Base-by-base conservation (phyloP, 73 alveolate genomes). In the Paramecium bursaria region DNA sequence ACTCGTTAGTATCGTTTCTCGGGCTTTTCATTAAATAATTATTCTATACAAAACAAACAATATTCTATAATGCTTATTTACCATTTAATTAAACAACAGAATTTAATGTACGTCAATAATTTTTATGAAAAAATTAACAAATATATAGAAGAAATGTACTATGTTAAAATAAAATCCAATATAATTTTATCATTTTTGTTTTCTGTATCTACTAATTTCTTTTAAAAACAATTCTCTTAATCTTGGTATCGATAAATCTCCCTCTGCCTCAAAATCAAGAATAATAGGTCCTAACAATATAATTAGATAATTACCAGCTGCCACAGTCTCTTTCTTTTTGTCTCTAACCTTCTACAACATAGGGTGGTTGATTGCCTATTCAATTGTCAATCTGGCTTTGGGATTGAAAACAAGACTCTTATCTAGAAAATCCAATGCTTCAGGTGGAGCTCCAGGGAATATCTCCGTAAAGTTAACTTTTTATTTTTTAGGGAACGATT, bases 341-440 rank as follows among this genome's bases (percentile, higher is more conserved):
- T 49, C 76, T 26, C 93, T 79, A 22, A 86, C 88, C 29, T 48
- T 44, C 35, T 61, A 23, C n/a, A 87, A 85, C 85, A 79, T 73
- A 9, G 97, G 97, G 79, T 96, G 98, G 52, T 85, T 87, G 2
- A 96, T 86, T 44, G 94, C 91, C 67, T 93, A 94, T 19, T 96
- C 95, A n/a, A 93, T 87, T 30, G 98, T 86, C 13, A 95, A 82
- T 75, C 98, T 91, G 80, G 74, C 85, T 46, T 86, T 75, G n/a
- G 98, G 98, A 55, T 92, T 91, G 87, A 95, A 91, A 52, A 85
- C 60, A 22, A 93, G 86, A 55, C 90, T 86, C 54, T 74, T 76
- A 21, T 93, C 73, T 21, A 95, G 50, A 42, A 95, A 88, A 75
- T 93, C 97, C 4, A 90, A 48, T 2, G 92, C 95, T 19, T 92